These are phyloP conservation scores for Cicer bijugum DNA, from an alignment of 306 rosid species.

Conservation along the genomic window DNA sequence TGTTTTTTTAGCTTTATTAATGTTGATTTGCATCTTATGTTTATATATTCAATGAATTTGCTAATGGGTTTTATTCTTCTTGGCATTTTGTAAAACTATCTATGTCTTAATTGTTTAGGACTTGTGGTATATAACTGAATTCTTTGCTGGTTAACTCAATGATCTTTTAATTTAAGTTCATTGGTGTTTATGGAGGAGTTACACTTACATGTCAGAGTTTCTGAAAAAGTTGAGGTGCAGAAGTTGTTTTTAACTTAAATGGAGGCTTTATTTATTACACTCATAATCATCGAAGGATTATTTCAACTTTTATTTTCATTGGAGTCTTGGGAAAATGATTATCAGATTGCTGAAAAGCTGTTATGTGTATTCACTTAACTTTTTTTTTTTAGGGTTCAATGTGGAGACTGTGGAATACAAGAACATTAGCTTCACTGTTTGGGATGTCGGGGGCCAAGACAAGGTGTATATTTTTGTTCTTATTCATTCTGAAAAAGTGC, in stretches of 20 bases:
- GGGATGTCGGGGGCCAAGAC: constrained; percentile 99
- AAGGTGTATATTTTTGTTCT: constrained; percentile 64
- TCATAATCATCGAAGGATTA: background rate
- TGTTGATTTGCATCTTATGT: background rate
- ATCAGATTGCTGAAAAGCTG: constrained; percentile 22
- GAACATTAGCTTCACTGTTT: constrained; percentile 99
- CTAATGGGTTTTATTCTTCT: background rate
- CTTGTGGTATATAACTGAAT: background rate
- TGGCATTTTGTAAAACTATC: background rate
- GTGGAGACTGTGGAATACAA: constrained; percentile 99
- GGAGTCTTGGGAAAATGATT: too few species aligned
- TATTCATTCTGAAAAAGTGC: background rate
- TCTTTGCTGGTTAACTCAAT: background rate
- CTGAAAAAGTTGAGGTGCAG: background rate
- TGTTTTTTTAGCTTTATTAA: background rate
- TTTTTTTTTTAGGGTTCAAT: constrained; percentile 71
- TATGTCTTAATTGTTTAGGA: constrained; percentile 10
- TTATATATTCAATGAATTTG: background rate
- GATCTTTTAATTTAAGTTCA: constrained; percentile 21
- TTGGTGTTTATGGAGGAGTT: background rate
- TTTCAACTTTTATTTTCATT: background rate
- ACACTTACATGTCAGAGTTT: background rate
- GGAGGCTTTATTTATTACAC: background rate
- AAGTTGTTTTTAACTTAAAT: background rate
- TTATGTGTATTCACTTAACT: background rate